These are phyloP conservation scores for Sporisorium reilianum DNA, from an alignment of 1,284 basidiomycete genomes.

Conservation along the genomic window DNA sequence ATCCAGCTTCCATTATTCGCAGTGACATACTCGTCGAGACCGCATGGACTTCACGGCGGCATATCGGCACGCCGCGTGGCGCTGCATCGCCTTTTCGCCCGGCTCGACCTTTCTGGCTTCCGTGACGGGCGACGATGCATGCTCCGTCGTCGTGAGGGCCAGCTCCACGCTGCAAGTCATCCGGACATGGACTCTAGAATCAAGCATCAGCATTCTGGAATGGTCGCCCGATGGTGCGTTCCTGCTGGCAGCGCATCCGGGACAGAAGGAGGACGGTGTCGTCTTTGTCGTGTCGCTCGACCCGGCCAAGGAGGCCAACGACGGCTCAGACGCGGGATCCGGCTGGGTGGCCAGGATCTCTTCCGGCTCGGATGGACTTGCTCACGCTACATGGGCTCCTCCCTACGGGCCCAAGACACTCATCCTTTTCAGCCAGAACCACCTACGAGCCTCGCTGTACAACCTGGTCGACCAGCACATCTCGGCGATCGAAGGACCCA, in stretches of 20 bases:
- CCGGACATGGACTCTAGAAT: constrained; percentile 57
- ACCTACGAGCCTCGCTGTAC: constrained; percentile 44
- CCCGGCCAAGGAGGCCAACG: constrained; percentile 58
- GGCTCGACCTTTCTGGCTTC: constrained; percentile 64
- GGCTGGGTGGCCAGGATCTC: constrained; percentile 62
- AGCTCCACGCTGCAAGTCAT: constrained; percentile 62
- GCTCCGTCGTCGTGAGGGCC: constrained; percentile 51
- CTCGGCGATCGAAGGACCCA: constrained; percentile 50
- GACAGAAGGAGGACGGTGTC: constrained; percentile 40
- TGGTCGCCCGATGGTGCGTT: constrained; percentile 63
- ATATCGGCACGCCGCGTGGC: constrained; percentile 53
- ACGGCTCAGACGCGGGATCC: constrained; percentile 55
- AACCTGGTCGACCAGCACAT: constrained; percentile 51
- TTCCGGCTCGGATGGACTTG: constrained; percentile 55
- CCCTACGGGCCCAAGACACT: constrained; percentile 45
- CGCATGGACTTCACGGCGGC: constrained; percentile 64
- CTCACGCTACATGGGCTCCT: constrained; percentile 54
- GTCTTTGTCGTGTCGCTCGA: constrained; percentile 61
- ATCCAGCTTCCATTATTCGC: not conserved
- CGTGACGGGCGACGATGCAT: constrained; percentile 37
- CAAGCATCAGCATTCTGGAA: constrained; percentile 41
- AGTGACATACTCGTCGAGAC: not conserved
- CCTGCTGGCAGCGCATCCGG: constrained; percentile 42
- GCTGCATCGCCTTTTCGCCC: constrained; percentile 60
- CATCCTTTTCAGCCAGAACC: constrained; percentile 53